Evolutionary conservation across 2,329 filamentous ascomycete species (phyloP).

Genomic region (Rutstroemia sp.): DNA sequence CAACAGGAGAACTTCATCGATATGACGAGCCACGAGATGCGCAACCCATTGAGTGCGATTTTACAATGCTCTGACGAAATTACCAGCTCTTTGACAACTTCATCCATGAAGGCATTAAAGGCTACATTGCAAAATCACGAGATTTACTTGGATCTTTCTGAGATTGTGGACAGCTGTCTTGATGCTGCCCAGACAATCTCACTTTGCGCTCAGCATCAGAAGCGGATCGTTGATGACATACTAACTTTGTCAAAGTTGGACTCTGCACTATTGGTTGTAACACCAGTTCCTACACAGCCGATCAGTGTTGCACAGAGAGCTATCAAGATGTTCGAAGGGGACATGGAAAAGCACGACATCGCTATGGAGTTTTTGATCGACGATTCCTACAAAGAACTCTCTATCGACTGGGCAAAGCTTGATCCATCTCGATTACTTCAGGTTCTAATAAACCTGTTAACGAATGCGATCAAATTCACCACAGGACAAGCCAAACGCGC

Average conservation of each 20-base stretch:
- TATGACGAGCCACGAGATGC: conserved; percentile 65
- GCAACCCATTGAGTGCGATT: conserved; percentile 67
- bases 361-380: conserved; percentile 62
- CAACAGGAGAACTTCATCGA: conserved; percentile 79
- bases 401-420: conserved; percentile 64
- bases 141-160: conserved; percentile 35
- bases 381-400: conserved; percentile 55
- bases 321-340: conserved; percentile 73
- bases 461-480: conserved; percentile 80
- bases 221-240: conserved; percentile 62
- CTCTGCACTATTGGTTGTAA: conserved; percentile 61
- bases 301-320: conserved; percentile 59
- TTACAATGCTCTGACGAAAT: conserved; percentile 61
- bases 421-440: conserved; percentile 73
- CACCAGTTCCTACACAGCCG: conserved; percentile 63
- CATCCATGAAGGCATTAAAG: neutral
- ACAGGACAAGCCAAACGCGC: conserved; percentile 50
- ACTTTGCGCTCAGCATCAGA: conserved; percentile 65
- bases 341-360: conserved; percentile 65
- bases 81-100: conserved; percentile 8
- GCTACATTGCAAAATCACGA: neutral
- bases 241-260: conserved; percentile 63
- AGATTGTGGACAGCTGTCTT: conserved; percentile 47
- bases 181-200: conserved; percentile 78
- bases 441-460: conserved; percentile 73